A percentile compares a stretch with the other conserved stretches of the same genome.
phyloP scores from a whole-genome alignment of 495 filamentous ascomycete genomes.

The Eremomyces bilateralis region DNA sequence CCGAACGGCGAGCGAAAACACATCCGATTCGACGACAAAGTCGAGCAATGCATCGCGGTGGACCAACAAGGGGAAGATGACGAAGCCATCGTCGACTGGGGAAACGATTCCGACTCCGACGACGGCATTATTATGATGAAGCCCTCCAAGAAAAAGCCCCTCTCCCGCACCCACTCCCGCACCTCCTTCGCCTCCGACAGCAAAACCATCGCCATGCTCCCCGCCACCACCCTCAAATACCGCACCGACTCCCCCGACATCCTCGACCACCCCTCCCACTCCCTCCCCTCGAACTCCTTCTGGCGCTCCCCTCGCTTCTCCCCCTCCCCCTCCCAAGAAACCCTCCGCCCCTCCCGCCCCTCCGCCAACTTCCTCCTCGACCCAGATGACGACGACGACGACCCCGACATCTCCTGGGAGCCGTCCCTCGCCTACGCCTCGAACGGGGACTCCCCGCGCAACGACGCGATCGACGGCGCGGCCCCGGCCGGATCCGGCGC shows the following conservation, averaged over 20 bases:
- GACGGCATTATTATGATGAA: slow-evolving; percentile 82
- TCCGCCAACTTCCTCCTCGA: slow-evolving; percentile 45
- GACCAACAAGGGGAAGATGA: slow-evolving; percentile 56
- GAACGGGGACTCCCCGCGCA: slow-evolving; percentile 15
- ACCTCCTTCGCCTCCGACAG: slow-evolving; percentile 40
- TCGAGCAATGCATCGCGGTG: slow-evolving; percentile 87
- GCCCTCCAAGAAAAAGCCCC: slow-evolving; percentile 22
- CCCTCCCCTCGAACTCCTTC: slow-evolving; percentile 10
- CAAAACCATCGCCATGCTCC: slow-evolving; percentile 83
- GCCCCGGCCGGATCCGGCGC: slow-evolving; percentile 7
- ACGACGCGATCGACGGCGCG: neutral
- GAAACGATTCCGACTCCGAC: slow-evolving; percentile 43
- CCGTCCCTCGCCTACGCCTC: slow-evolving; percentile 18
- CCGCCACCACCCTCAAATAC: slow-evolving; percentile 81
- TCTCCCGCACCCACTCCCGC: slow-evolving; percentile 23
- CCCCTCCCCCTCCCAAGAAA: slow-evolving; percentile 58
- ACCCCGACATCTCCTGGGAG: slow-evolving; percentile 36
- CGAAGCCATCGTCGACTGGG: slow-evolving; percentile 37
- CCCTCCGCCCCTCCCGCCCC: slow-evolving; percentile 44
- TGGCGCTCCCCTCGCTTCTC: slow-evolving; percentile 24
- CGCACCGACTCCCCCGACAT: slow-evolving; percentile 54
- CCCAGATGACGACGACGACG: slow-evolving; percentile 36
- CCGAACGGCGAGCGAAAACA: slow-evolving; percentile 53
- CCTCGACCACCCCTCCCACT: slow-evolving; percentile 23
- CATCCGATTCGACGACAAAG: slow-evolving; percentile 92